Percentiles rank a stretch among this genome's conserved stretches.
Evolutionary conservation across 495 filamentous ascomycete genomes (phyloP).

Genomic region (Polyplosphaeria fusca): DNA sequence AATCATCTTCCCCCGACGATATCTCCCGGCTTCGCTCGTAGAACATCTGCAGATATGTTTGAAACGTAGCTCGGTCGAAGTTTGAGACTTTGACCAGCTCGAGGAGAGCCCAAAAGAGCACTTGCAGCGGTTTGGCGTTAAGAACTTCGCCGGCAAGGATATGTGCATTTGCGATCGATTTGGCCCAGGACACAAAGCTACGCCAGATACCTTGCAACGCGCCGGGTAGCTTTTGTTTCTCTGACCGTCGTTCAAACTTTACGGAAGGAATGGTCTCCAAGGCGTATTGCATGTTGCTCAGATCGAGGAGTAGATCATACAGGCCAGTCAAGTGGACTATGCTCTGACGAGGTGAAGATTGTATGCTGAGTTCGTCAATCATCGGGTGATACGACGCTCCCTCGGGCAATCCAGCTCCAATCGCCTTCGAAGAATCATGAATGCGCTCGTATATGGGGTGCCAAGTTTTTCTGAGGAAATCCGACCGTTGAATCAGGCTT

Average conservation of each 20-base stretch:
- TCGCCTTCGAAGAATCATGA: too few relatives aligned
- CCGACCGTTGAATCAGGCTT: background rate
- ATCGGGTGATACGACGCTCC: constrained; percentile 63
- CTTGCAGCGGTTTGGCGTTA: background rate
- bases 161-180: background rate
- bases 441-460: too few relatives aligned
- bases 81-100: background rate
- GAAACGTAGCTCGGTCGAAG: constrained; percentile 33
- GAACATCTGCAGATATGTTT: constrained; percentile 29
- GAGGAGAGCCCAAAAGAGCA: constrained; percentile 29
- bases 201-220: constrained; percentile 5
- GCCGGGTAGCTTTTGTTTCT: constrained; percentile 16
- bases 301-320: constrained; percentile 52
- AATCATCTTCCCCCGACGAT: too few relatives aligned
- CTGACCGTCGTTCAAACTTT: constrained; percentile 9
- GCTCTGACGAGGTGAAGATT: too few relatives aligned
- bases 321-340: too few relatives aligned
- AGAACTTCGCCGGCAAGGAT: background rate
- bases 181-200: background rate
- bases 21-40: background rate
- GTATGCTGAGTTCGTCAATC: constrained; percentile 61
- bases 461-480: too few relatives aligned
- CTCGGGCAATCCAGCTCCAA: too few relatives aligned
- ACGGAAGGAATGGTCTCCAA: constrained; percentile 11
- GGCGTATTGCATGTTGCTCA: constrained; percentile 37